Conservation (phyloP, 1,284 basidiomycete genomes). For the Cutaneotrichosporon spelunceum region DNA sequence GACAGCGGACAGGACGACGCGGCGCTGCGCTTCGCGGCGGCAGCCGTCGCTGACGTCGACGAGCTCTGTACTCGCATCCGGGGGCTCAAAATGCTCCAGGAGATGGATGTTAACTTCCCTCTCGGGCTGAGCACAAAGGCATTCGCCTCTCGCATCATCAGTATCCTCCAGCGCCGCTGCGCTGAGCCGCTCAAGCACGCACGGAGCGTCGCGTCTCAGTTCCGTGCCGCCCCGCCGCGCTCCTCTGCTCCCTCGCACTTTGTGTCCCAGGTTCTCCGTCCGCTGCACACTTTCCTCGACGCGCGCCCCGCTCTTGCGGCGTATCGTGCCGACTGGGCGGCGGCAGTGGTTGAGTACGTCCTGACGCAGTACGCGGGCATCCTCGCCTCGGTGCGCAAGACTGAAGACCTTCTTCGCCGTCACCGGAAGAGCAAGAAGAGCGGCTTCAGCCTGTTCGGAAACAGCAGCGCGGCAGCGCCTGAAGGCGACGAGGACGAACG, state of each 20-base stretch:
- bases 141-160: conserved; percentile 63
- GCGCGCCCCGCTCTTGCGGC: conserved; percentile 60
- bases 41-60: conserved; percentile 40
- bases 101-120: conserved; percentile 18
- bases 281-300: conserved; percentile 72
- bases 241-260: conserved; percentile 78
- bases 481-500: conserved; percentile 56
- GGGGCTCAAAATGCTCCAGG: conserved; percentile 7
- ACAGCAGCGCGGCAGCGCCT: conserved; percentile 16
- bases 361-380: conserved; percentile 59
- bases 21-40: conserved; percentile 32
- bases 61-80: conserved; percentile 23
- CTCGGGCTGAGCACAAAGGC: conserved; percentile 21
- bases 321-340: conserved; percentile 59
- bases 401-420: conserved; percentile 77
- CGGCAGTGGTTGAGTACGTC: conserved; percentile 69
- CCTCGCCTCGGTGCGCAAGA: conserved; percentile 78
- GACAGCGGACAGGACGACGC: conserved; percentile 58
- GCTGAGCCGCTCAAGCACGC: conserved; percentile 82
- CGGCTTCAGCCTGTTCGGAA: conserved; percentile 64
- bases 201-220: conserved; percentile 80
- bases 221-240: conserved; percentile 54
- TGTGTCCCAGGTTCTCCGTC: conserved; percentile 72
- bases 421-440: conserved; percentile 80
- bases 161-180: conserved; percentile 70